These are phyloP conservation scores for Pythium oligandrum DNA, from an alignment of 352 stramenopile genomes.

Conservation along the genomic window DNA sequence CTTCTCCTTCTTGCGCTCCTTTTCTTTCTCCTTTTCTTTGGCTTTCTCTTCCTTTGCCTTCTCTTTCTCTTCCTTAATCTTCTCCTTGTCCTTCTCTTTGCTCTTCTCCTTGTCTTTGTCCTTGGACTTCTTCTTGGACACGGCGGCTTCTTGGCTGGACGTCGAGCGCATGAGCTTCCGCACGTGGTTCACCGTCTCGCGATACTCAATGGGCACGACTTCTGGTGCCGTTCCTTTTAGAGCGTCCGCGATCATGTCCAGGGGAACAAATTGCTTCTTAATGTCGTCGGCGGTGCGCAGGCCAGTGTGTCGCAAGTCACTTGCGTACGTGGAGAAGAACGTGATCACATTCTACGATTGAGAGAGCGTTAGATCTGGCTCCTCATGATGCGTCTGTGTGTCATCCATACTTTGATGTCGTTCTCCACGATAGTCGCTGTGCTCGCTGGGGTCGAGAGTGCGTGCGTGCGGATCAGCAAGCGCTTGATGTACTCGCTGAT, in stretches of 20 bases:
- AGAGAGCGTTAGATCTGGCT: not conserved
- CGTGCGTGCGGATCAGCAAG: constrained; percentile 49
- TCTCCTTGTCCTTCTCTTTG: constrained; percentile 25
- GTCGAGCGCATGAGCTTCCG: constrained; percentile 62
- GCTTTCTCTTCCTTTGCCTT: constrained; percentile 15
- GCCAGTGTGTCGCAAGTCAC: constrained; percentile 62
- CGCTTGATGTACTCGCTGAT: constrained; percentile 60
- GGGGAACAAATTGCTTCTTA: constrained; percentile 45
- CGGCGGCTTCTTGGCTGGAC: constrained; percentile 45
- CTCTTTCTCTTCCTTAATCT: constrained; percentile 24
- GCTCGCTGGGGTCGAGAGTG: constrained; percentile 36
- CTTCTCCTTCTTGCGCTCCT: constrained; percentile 9
- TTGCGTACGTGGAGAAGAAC: constrained; percentile 71
- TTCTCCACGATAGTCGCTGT: constrained; percentile 43
- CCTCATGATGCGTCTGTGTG: too few relatives aligned
- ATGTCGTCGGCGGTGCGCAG: constrained; percentile 65
- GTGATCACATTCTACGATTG: constrained; percentile 41
- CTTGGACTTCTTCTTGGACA: constrained; percentile 31
- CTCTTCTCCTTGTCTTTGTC: constrained; percentile 38
- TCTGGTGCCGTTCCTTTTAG: constrained; percentile 30
- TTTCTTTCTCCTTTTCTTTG: constrained; percentile 35
- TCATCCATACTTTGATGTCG: constrained; percentile 44
- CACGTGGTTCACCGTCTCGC: constrained; percentile 40
- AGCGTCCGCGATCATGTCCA: constrained; percentile 47
- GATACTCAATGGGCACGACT: constrained; percentile 21